phyloP scores from a whole-genome alignment of 306 rosid genomes.

The Acacia melanoxylon region DNA sequence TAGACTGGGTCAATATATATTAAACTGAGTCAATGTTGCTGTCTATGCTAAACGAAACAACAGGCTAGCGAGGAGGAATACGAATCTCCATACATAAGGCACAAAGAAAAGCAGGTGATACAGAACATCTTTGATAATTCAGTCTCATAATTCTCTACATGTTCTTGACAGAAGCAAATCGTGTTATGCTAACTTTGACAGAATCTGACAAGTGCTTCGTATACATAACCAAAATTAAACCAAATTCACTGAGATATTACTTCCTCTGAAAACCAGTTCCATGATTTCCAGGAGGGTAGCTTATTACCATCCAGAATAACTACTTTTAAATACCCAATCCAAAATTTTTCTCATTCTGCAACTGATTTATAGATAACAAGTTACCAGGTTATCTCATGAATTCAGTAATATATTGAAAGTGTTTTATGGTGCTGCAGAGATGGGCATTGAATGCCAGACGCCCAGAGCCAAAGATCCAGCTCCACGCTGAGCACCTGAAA shows the following conservation, averaged over 20 bases:
- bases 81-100: neutral
- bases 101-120: neutral
- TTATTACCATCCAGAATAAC: constrained; percentile 19
- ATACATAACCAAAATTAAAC: constrained; percentile 3
- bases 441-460: constrained; percentile 69
- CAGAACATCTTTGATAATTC: neutral
- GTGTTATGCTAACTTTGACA: constrained; percentile 7
- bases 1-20: neutral
- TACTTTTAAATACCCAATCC: constrained; percentile 25
- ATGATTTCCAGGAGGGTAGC: neutral
- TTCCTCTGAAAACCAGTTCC: constrained; percentile 17
- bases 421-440: constrained; percentile 90
- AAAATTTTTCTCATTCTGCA: constrained; percentile 21
- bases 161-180: neutral
- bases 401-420: constrained; percentile 82
- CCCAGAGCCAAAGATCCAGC: constrained; percentile 99
- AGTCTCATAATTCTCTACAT: neutral
- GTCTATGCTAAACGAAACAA: neutral
- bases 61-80: neutral
- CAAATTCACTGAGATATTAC: neutral
- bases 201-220: neutral
- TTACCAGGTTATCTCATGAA: constrained; percentile 19
- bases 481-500: constrained; percentile 95
- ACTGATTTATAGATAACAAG: constrained; percentile 16
- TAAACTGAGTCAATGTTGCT: neutral